Conservation (phyloP, 768 basidiomycete species). For the Suillus hirtellus region DNA sequence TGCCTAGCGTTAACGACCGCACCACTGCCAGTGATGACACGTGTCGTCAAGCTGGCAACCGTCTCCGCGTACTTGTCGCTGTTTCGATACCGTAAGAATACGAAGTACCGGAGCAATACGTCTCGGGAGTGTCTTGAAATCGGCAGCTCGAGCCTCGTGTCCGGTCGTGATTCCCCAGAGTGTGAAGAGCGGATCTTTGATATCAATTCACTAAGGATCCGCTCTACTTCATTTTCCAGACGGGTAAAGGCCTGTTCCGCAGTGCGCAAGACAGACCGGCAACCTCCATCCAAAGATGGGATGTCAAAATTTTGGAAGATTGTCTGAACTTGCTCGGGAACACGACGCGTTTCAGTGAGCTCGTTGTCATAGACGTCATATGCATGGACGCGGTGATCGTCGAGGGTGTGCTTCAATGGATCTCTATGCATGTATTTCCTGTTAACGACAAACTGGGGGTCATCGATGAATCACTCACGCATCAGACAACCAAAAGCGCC, state of each 20-base stretch:
- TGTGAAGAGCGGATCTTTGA: slow-evolving; percentile 33
- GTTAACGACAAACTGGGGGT: background rate
- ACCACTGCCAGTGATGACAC: slow-evolving; percentile 24
- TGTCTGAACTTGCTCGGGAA: slow-evolving; percentile 34
- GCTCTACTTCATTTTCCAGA: slow-evolving; percentile 45
- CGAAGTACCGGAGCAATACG: slow-evolving; percentile 49
- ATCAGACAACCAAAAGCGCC: slow-evolving; percentile 51
- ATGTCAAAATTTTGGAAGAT: slow-evolving; percentile 45
- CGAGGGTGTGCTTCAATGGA: slow-evolving; percentile 30
- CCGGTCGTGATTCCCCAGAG: background rate
- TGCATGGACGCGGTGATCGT: slow-evolving; percentile 45
- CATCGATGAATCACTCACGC: slow-evolving; percentile 33
- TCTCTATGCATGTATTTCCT: slow-evolving; percentile 19
- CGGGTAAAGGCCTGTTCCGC: slow-evolving; percentile 44
- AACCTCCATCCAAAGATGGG: slow-evolving; percentile 36
- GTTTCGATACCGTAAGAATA: slow-evolving; percentile 61
- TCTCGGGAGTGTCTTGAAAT: slow-evolving; percentile 33
- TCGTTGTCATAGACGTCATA: slow-evolving; percentile 55
- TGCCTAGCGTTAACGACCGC: slow-evolving; percentile 20
- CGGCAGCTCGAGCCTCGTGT: slow-evolving; percentile 21
- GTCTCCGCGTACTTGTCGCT: slow-evolving; percentile 46
- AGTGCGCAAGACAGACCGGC: slow-evolving; percentile 36
- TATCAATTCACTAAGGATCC: slow-evolving; percentile 36
- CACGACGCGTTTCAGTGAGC: slow-evolving; percentile 45
- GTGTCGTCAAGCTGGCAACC: slow-evolving; percentile 30